Evolutionary conservation across 2,329 filamentous ascomycete genomes (phyloP), one percentile per base, ranked within the genome.

Genomic region (Pseudogymnoascus sp.): DNA sequence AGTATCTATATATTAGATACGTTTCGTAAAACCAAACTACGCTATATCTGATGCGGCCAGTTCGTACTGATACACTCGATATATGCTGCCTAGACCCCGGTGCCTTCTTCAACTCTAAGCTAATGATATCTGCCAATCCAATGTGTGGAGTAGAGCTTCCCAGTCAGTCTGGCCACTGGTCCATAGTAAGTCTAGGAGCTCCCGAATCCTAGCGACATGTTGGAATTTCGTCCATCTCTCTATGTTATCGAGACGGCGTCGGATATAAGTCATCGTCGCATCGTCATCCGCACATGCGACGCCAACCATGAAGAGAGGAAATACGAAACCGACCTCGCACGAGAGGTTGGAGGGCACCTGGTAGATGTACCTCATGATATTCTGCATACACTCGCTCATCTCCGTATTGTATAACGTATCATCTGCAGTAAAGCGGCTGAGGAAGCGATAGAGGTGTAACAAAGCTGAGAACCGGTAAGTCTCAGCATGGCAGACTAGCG

Each of bases 381-480:
- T 34, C 7, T 61, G 58, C 1, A 61, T 38, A 18, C 61, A 62
- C 18, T 62, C 61, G 13, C 18, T 55, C 2, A 62, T 48, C 9
- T 57, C 34, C 19, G 26, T 41, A 18, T 15, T 30, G 21, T 62
- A 62, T 28, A 38, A 15, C n/a, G 37, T 4, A 8, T 33, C 35
- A 21, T 23, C 26, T 2, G 37, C 38, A 18, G 18, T 26, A 30
- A 41, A 62, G 2, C 30, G 58, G 18, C 57, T 33, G 28, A 62
- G 45, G 19, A 35, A 59, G 5, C 60, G 60, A 55, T 63, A 62
- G n/a, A 63, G 60, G 19, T 60, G 58, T 10, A 63, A 52, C 18
- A 63, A 55, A 1, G 61, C 57, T 9, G 62, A 61, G 33, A 60
- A 62, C 5, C 62, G 62, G 60, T 62, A 63, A n/a, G 62, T 52